A percentile compares a stretch with the other conserved stretches of the same genome.
Conservation (phyloP, 1,284 basidiomycete species). For the Trichosporon sp. region DNA sequence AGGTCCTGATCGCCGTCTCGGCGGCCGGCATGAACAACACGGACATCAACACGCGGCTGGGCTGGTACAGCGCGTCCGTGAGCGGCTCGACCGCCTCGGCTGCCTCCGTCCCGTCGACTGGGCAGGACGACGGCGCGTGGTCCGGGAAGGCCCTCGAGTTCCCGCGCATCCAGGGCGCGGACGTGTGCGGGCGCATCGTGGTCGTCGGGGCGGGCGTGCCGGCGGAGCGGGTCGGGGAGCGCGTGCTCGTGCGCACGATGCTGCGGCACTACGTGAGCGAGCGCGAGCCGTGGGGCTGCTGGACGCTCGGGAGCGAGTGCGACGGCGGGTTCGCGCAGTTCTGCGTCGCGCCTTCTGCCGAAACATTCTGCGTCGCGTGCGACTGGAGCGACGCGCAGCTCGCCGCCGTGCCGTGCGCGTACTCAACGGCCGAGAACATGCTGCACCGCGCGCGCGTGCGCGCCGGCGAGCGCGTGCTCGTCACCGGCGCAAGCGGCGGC, state of each 20-base stretch:
- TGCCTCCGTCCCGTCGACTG: not conserved
- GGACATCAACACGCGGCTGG: conserved; percentile 14
- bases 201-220: not conserved
- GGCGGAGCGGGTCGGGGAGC: not conserved
- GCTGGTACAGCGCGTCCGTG: conserved; percentile 10
- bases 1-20: conserved; percentile 6
- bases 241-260: conserved; percentile 9
- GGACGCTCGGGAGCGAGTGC: conserved; percentile 12
- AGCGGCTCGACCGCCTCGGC: not conserved
- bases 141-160: conserved; percentile 4
- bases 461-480: not conserved
- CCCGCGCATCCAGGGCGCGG: conserved; percentile 12
- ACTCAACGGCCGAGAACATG: conserved; percentile 11
- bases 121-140: conserved; percentile 1
- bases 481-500: conserved; percentile 9
- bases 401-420: conserved; percentile 9
- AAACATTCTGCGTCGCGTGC: not conserved
- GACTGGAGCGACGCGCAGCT: conserved; percentile 5
- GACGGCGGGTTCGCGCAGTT: conserved; percentile 12
- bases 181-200: conserved; percentile 7
- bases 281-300: conserved; percentile 8
- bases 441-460: conserved; percentile 3
- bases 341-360: conserved; percentile 5
- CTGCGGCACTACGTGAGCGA: conserved; percentile 6
- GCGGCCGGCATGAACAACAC: conserved; percentile 11